phyloP scores from a whole-genome alignment of 352 stramenopile genomes.

The Blastocystis sp. region DNA sequence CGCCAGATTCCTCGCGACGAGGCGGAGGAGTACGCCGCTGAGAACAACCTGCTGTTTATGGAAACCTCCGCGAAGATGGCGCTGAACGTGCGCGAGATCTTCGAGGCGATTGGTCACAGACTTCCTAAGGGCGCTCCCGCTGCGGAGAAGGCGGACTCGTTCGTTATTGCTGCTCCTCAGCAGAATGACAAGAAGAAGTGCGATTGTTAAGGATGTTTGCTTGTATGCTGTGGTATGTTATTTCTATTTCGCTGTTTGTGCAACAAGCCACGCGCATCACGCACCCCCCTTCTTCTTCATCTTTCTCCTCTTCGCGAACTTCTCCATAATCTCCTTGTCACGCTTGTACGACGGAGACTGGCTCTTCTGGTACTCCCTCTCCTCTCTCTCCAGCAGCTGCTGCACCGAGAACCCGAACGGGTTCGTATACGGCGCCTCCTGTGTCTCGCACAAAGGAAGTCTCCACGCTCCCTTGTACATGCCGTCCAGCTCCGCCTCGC shows the following conservation, averaged over 20 bases:
- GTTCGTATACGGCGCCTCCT: background rate
- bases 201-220: conserved; percentile 70
- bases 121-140: conserved; percentile 61
- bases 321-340: conserved; percentile 16
- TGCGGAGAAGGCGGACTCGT: conserved; percentile 36
- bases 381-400: conserved; percentile 4
- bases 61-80: conserved; percentile 98
- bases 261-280: background rate
- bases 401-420: conserved; percentile 3
- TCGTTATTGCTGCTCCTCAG: conserved; percentile 59
- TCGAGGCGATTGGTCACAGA: conserved; percentile 80
- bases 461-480: conserved; percentile 29
- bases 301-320: conserved; percentile 38
- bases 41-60: conserved; percentile 98
- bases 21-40: conserved; percentile 94
- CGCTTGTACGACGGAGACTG: background rate
- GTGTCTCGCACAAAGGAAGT: conserved; percentile 10
- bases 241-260: conserved; percentile 16
- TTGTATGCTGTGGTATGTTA: conserved; percentile 51
- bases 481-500: background rate
- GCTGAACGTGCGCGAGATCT: conserved; percentile 98
- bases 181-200: conserved; percentile 73
- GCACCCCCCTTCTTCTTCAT: background rate
- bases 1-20: conserved; percentile 90
- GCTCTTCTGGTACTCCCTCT: background rate